Percentiles rank a stretch among this genome's conserved stretches.
Conservation (phyloP, 164 flowering plant species). For the Kingdonia uniflora region DNA sequence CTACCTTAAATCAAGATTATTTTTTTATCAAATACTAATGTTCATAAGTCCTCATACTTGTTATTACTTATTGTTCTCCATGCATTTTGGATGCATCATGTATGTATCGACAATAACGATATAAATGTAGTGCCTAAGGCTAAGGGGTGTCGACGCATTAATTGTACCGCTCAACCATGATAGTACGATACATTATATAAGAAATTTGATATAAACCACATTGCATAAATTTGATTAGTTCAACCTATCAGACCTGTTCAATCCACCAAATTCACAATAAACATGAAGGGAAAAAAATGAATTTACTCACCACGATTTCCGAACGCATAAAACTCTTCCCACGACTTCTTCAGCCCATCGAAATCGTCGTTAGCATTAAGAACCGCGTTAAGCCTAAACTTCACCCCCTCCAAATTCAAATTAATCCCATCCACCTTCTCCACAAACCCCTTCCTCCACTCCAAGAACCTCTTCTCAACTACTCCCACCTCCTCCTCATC, state of each 20-base stretch:
- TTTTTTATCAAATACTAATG: too few relatives aligned
- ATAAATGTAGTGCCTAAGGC: too few relatives aligned
- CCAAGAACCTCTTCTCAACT: constrained; percentile 48
- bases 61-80: too few relatives aligned
- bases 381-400: constrained; percentile 41
- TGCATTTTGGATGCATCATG: too few relatives aligned
- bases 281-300: background rate
- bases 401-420: constrained; percentile 59
- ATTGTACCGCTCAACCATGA: too few relatives aligned
- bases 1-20: too few relatives aligned
- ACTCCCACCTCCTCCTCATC: constrained; percentile 15
- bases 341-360: constrained; percentile 45
- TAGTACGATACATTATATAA: background rate
- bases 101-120: too few relatives aligned
- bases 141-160: too few relatives aligned
- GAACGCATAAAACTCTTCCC: constrained; percentile 67
- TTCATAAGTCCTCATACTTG: too few relatives aligned
- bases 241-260: too few relatives aligned
- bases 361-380: constrained; percentile 63
- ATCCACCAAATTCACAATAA: background rate
- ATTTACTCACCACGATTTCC: constrained; percentile 29
- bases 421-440: constrained; percentile 71
- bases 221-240: too few relatives aligned
- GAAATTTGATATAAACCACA: background rate
- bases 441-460: constrained; percentile 53